Evolutionary conservation across 352 stramenopile genomes (phyloP).

Genomic region (Globisporangium spinosum): DNA sequence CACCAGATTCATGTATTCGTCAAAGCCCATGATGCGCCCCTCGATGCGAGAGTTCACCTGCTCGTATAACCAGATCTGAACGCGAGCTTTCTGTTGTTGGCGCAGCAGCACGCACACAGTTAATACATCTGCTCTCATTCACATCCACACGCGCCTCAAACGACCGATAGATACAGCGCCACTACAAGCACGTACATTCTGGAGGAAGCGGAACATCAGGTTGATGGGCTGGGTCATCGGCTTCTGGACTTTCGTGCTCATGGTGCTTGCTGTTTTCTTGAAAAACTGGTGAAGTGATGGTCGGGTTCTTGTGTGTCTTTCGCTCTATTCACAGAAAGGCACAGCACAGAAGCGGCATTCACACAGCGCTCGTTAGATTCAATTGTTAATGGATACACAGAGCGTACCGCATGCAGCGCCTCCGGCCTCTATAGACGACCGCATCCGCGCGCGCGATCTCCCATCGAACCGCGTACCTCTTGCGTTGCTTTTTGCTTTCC

Average conservation of each 20-base stretch:
- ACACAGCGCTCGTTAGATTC: neutral
- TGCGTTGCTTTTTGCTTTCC: constrained; percentile 13
- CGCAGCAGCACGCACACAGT: neutral
- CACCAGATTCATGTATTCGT: constrained; percentile 99
- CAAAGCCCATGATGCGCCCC: constrained; percentile 98
- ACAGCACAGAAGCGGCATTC: neutral
- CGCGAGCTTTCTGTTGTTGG: constrained; percentile 86
- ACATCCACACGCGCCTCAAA: neutral
- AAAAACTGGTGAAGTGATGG: neutral
- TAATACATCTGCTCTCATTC: neutral
- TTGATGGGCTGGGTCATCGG: constrained; percentile 99
- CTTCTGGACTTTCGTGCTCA: constrained; percentile 96
- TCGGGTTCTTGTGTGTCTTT: neutral
- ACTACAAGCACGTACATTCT: constrained; percentile 80
- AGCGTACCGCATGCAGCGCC: neutral
- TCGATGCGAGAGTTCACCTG: constrained; percentile 98
- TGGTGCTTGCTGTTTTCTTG: constrained; percentile 31
- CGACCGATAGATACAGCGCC: neutral
- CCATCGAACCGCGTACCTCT: neutral
- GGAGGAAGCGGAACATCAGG: constrained; percentile 98
- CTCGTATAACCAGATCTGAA: constrained; percentile 99
- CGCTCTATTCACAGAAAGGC: neutral
- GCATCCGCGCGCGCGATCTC: constrained; percentile 1
- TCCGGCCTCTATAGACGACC: neutral
- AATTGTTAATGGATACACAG: neutral